Evolutionary conservation across 495 filamentous ascomycete species (phyloP).

Genomic region (Neurospora sp.): DNA sequence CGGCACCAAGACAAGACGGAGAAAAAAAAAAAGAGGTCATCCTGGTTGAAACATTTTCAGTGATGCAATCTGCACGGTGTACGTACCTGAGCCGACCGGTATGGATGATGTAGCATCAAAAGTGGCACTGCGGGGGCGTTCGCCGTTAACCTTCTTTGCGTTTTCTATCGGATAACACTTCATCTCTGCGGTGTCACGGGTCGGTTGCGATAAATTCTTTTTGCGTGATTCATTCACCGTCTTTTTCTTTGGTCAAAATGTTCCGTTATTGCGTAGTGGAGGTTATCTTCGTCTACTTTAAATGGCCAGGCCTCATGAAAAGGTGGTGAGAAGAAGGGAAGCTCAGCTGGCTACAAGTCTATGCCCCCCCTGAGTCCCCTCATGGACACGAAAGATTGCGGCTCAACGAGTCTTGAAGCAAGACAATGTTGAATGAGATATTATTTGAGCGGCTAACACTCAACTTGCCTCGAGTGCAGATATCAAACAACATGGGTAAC

Average conservation of each 20-base stretch:
- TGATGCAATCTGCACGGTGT: background rate
- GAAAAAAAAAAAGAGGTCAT: background rate
- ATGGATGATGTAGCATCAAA: background rate
- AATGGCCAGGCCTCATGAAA: background rate
- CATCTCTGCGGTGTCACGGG: background rate
- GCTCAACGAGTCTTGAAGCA: background rate
- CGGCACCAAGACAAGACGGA: background rate
- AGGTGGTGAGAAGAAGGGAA: background rate
- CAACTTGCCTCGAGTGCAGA: background rate
- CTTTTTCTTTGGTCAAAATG: background rate
- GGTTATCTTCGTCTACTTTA: background rate
- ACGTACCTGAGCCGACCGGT: background rate
- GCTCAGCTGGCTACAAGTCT: background rate
- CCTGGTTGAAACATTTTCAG: background rate
- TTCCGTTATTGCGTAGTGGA: background rate
- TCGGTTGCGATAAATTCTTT: background rate
- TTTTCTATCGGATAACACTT: background rate
- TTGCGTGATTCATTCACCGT: background rate
- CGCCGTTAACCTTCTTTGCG: background rate
- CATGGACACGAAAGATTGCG: background rate
- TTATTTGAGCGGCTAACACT: background rate
- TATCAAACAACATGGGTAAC: background rate
- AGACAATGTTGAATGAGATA: background rate
- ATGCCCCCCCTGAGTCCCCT: background rate
- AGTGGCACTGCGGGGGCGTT: background rate